Percentiles rank a stretch among this genome's conserved stretches.
Evolutionary conservation across 164 flowering plant species (phyloP).

Genomic region (Liquidambar formosana): DNA sequence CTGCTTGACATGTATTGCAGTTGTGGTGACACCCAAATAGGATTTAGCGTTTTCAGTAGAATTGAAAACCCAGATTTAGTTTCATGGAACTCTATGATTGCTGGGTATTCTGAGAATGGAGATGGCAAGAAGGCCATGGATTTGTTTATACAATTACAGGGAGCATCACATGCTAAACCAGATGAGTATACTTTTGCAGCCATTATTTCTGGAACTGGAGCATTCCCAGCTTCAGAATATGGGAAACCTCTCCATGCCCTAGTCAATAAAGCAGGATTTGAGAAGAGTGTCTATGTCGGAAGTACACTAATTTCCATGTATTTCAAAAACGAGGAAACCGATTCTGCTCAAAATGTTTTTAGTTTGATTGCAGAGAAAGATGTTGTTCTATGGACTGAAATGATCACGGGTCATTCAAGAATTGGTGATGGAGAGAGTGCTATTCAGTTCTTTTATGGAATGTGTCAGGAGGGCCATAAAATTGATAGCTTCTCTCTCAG

Average conservation of each 20-base stretch:
- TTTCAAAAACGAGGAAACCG: constrained; percentile 50
- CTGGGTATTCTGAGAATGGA: constrained; percentile 57
- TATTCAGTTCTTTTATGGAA: constrained; percentile 42
- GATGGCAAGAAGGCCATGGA: constrained; percentile 58
- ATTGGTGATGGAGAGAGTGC: constrained; percentile 57
- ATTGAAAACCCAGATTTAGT: constrained; percentile 61
- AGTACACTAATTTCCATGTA: constrained; percentile 78
- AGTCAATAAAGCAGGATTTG: constrained; percentile 51
- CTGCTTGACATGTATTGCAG: constrained; percentile 79
- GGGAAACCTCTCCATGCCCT: constrained; percentile 77
- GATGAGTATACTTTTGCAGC: constrained; percentile 80
- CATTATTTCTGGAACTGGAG: constrained; percentile 45
- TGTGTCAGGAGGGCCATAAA: constrained; percentile 56
- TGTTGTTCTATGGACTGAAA: constrained; percentile 82
- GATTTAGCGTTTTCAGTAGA: constrained; percentile 47
- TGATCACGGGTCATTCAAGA: constrained; percentile 70
- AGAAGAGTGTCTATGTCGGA: constrained; percentile 53
- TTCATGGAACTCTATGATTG: constrained; percentile 82
- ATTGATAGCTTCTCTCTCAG: constrained; percentile 69
- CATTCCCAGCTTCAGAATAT: constrained; percentile 30
- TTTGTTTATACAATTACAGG: constrained; percentile 43
- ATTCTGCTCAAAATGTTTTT: constrained; percentile 52
- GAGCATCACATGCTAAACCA: constrained; percentile 38
- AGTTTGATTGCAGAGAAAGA: constrained; percentile 49
- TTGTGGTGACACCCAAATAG: constrained; percentile 47